These are phyloP conservation scores for Aspergillus felis DNA, from an alignment of 2,329 filamentous ascomycete genomes.

Conservation along the genomic window DNA sequence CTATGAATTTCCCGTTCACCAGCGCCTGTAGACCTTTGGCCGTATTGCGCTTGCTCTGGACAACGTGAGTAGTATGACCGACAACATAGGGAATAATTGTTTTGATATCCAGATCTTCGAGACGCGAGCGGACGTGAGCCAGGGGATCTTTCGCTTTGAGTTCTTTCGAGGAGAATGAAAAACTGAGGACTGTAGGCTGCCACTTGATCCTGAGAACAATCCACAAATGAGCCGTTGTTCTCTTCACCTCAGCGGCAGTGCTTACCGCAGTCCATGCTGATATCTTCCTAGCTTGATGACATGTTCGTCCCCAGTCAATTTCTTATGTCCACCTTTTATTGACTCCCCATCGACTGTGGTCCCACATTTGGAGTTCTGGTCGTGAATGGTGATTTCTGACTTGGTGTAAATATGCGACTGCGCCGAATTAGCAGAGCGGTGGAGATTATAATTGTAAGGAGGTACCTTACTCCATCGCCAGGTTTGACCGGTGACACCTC, in stretches of 20 bases:
- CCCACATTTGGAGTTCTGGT: constrained; percentile 79
- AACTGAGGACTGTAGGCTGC: constrained; percentile 75
- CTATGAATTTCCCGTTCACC: constrained; percentile 74
- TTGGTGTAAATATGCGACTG: constrained; percentile 62
- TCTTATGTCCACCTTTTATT: constrained; percentile 59
- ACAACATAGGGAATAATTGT: constrained; percentile 68
- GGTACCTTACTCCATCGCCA: constrained; percentile 60
- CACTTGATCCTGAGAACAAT: constrained; percentile 63
- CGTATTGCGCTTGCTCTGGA: constrained; percentile 86
- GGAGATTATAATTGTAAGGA: background rate
- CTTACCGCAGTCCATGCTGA: constrained; percentile 48
- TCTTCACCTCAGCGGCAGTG: background rate
- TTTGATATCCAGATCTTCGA: constrained; percentile 89
- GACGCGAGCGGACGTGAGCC: constrained; percentile 55
- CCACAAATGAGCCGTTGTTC: constrained; percentile 4
- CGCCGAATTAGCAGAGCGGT: constrained; percentile 7
- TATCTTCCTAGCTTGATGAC: constrained; percentile 70
- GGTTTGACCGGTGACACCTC: constrained; percentile 62
- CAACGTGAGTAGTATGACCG: constrained; percentile 75
- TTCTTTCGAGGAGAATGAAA: constrained; percentile 70
- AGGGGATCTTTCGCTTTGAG: constrained; percentile 62
- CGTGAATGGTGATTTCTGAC: constrained; percentile 69
- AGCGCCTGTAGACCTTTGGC: constrained; percentile 82
- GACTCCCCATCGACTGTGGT: constrained; percentile 71
- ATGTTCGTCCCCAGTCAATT: constrained; percentile 57